Evolutionary conservation across 1,284 basidiomycete species (phyloP).

Genomic region (Rhodotorula sp.): DNA sequence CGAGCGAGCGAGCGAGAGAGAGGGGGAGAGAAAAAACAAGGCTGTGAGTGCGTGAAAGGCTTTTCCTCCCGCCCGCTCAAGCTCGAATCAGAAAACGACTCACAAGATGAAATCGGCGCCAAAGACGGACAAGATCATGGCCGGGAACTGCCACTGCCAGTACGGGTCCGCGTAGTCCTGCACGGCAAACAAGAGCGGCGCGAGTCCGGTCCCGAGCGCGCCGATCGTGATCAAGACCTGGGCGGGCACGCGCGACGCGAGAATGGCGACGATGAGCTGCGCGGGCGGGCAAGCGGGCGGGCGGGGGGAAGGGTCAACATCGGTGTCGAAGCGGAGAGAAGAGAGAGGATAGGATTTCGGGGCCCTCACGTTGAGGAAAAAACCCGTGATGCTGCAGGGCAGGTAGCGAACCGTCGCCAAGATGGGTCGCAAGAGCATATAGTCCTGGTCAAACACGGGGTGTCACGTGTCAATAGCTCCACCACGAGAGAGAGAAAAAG

Average conservation of each 20-base stretch:
- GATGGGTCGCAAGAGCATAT: constrained; percentile 56
- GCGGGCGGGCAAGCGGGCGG: too few species aligned
- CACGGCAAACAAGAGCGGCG: constrained; percentile 69
- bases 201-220: constrained; percentile 58
- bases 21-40: too few species aligned
- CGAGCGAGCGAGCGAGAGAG: neutral
- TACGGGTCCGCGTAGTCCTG: constrained; percentile 63
- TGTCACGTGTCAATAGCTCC: neutral
- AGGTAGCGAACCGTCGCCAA: constrained; percentile 72
- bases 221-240: constrained; percentile 45
- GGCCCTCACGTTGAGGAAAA: constrained; percentile 44
- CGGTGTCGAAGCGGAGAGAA: neutral
- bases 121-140: constrained; percentile 51
- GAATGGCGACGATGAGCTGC: constrained; percentile 21
- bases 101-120: constrained; percentile 34
- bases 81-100: neutral
- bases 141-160: constrained; percentile 79
- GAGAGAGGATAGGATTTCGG: neutral
- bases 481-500: neutral
- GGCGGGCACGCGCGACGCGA: constrained; percentile 43
- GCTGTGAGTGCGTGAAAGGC: too few species aligned
- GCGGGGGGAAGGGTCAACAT: too few species aligned
- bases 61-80: too few species aligned
- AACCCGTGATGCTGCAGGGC: constrained; percentile 59
- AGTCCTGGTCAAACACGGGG: constrained; percentile 15